Evolutionary conservation across 169 alveolate species (phyloP), one percentile per base, ranked within the genome.

Genomic region (Plasmodium gallinaceum): DNA sequence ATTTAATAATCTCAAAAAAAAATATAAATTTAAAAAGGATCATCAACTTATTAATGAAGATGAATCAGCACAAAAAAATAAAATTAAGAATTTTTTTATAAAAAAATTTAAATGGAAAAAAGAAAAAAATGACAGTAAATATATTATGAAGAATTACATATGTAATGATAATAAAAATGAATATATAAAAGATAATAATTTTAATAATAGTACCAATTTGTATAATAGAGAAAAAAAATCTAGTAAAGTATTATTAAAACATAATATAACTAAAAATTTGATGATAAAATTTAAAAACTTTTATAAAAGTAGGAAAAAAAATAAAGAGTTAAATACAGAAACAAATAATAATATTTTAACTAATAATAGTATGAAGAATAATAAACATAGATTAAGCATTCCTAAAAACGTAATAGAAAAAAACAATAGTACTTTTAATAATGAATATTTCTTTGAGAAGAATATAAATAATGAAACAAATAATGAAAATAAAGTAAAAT

Each of bases 71-170:
- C 22, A 57, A 16, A 57, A 57, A 22, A 64, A 64, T 32, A 64
- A 64, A 64, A 64, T 64, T 26, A 64, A 48, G 37, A 64, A 64
- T 9, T 64, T 64, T 37, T 39, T 64, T 64, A 64, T 10, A 37
- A 48, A 64, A 37, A 26, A 2, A 64, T 26, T 64, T 10, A 64
- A 37, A 64, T n/a, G 52, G 26, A 24, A 5, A 10, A 64, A 32
- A 24, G 52, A 26, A 48, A 10, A 9, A 5, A 1, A 48, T 5
- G 5, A 1, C 5, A 48, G 5, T 48, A 48, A 9, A 10, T 9
- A 9, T 48, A 48, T 14, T 48, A 9, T 9, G 58, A 14, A 14
- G 0, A 5, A 48, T 48, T 0, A 10, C 7, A 48, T 48, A 48
- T 48, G 58, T 48, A 48, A 48, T 48, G 16, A 14, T 48, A 48